A percentile compares a stretch with the other conserved stretches of the same genome.
Evolutionary conservation across 768 basidiomycete genomes (phyloP).

Genomic region (Filobasidium wieringae): DNA sequence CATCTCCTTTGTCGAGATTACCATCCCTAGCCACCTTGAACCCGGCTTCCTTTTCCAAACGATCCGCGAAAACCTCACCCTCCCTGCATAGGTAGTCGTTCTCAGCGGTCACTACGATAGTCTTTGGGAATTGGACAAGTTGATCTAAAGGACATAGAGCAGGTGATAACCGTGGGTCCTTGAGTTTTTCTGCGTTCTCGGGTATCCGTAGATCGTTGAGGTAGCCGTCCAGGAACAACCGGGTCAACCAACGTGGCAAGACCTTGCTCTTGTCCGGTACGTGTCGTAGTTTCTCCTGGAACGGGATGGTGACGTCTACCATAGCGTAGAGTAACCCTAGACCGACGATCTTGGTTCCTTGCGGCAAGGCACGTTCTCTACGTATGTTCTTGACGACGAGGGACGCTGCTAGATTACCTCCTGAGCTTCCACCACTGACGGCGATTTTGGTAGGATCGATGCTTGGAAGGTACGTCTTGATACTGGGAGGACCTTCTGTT

Average conservation of each 20-base stretch:
- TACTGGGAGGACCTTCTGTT: constrained; percentile 1
- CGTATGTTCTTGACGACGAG: constrained; percentile 1
- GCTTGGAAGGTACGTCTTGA: constrained; percentile 3
- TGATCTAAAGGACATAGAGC: constrained; percentile 8
- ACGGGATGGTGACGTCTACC: constrained; percentile 10
- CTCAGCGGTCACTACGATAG: constrained; percentile 9
- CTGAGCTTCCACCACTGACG: constrained; percentile 9
- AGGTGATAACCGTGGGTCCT: constrained; percentile 7
- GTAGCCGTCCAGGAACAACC: constrained; percentile 13
- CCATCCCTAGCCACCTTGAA: background rate
- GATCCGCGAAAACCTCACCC: constrained; percentile 14
- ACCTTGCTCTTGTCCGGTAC: constrained; percentile 9
- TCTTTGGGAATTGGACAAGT: constrained; percentile 7
- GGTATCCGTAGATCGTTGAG: constrained; percentile 6
- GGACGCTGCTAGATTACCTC: constrained; percentile 11
- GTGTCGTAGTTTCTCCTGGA: constrained; percentile 7
- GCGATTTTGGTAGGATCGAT: constrained; percentile 12
- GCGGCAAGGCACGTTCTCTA: background rate
- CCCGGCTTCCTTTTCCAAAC: constrained; percentile 9
- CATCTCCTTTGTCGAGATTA: background rate
- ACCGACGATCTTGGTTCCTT: constrained; percentile 2
- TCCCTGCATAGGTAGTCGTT: constrained; percentile 13
- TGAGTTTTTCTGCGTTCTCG: constrained; percentile 1
- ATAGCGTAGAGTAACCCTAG: constrained; percentile 11
- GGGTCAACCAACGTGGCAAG: constrained; percentile 11